Base-by-base conservation (phyloP, 192 early-diverging fungal genomes). In the Backusella circina region DNA sequence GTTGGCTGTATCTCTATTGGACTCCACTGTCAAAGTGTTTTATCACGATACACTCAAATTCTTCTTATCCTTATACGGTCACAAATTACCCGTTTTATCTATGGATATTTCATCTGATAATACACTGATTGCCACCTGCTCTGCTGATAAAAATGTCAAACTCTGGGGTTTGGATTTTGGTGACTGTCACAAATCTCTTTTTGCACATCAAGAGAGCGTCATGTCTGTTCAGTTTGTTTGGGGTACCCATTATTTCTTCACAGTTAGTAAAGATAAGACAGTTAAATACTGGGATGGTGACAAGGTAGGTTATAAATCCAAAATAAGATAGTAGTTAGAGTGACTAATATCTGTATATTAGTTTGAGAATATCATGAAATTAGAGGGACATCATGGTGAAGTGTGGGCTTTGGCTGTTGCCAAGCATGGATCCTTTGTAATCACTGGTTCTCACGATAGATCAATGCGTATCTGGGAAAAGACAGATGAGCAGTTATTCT, bases 91-190 rank as follows among this genome's bases (percentile, higher is more conserved):
- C 5, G 97, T 98, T n/a, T 86, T 96, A 39, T 92, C 93, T n/a
- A 94, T 99, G 94, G 98, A 99, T 82, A 99, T 99, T 73, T 97
- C 98, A 12, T 95, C 93, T 2, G 98, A 99, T 83, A 93, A 88
- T 77, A 88, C 89, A 30, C 83, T 99, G 77, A 89, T 99, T 75
- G 93, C 93, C 15, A 99, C 97, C 1, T 95, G 91, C n/a, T 96
- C 95, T 4, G 93, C 96, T 0, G 98, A 99, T 86, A 98, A 99
- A 88, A 96, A 95, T 68, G 90, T 99, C 64, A 99, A 99, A 84
- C 86, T 99, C 37, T 99, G 98, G 98, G 98, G 98, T 35, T 82
- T 98, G 73, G 98, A 99, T 86, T 99, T 99, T 86, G 98, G 98
- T 65, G 98, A 99, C 88, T 99, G 98, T 79, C 98, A 97, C 81